Evolutionary conservation across 2,329 filamentous ascomycete genomes (phyloP).

Genomic region (Talaromyces sp.): DNA sequence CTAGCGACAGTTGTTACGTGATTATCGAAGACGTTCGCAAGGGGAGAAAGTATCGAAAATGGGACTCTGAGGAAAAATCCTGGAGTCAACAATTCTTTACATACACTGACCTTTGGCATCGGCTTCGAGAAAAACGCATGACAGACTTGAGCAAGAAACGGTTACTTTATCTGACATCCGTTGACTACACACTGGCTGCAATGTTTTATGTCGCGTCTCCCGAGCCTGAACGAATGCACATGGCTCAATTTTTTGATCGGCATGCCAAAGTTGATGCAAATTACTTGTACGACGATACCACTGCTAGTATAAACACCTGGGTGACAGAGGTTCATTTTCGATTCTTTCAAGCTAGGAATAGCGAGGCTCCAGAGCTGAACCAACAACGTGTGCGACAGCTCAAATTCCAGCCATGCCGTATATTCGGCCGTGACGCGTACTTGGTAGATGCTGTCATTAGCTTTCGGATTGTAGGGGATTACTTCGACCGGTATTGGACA

Average conservation of each 20-base stretch:
- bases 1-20: neutral
- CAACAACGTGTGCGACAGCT: neutral
- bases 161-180: neutral
- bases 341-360: constrained; percentile 17
- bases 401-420: neutral
- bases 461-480: constrained; percentile 27
- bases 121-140: neutral
- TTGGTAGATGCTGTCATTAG: constrained; percentile 18
- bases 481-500: constrained; percentile 31
- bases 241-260: constrained; percentile 13
- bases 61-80: neutral
- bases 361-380: neutral
- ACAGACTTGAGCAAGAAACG: neutral
- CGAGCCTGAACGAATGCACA: neutral
- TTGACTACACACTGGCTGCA: neutral
- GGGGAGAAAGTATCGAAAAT: neutral
- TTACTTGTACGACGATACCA: constrained; percentile 23
- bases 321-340: constrained; percentile 27
- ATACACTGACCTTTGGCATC: neutral
- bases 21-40: neutral
- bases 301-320: constrained; percentile 22
- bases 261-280: constrained; percentile 15
- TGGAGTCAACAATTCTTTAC: neutral
- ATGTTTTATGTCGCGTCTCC: neutral
- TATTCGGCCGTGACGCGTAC: constrained; percentile 1